Evolutionary conservation across 2,329 filamentous ascomycete species (phyloP), one percentile per base, ranked within the genome.

Genomic region (Harringtonia aguacate): DNA sequence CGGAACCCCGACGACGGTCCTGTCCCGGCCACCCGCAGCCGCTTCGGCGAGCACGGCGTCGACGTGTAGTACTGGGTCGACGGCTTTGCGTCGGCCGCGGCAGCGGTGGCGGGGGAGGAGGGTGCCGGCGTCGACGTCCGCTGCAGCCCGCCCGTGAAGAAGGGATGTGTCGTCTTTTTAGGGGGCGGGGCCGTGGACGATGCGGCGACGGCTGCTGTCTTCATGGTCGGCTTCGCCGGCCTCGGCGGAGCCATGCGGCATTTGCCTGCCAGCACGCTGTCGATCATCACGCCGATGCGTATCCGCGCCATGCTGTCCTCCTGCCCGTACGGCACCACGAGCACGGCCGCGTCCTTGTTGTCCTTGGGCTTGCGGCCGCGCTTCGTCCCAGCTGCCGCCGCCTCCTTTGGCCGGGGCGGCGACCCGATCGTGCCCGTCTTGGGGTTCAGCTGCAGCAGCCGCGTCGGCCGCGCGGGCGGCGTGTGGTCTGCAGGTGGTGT

Each of bases 391-490:
- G 20, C 36, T 14, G 36, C 21, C 21, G 31, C 8, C n/a, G 15
- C 18, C 15, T 40, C 41, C 29, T 52, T 53, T 6, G 49, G 63
- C 39, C 69, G 73, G 1, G 77, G 77, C 0, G 79, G 75, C 5
- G 77, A 76, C 4, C 77, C 75, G 40, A 81, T 70, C 2, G 77
- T 81, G 6, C 77, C 77, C 2, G 77, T 81, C 48, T 69, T 74
- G 1, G 67, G 66, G 48, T 81, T 79, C 52, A 79, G 67, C 48
- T 64, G 70, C 18, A 81, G 57, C 1, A 81, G 30, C 24, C 24
- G 24, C 24, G 6, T 27, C 7, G 24, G 24, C 24, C n/a, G n/a
- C n/a, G n/a, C n/a, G n/a, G n/a, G n/a, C n/a, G n/a, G n/a, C n/a
- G n/a, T n/a, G n/a, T n/a, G n/a, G n/a, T n/a, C n/a, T n/a, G n/a